Evolutionary conservation across 371 early-diverging fungal genomes (phyloP).

Genomic region (Chytridium lagenaria): DNA sequence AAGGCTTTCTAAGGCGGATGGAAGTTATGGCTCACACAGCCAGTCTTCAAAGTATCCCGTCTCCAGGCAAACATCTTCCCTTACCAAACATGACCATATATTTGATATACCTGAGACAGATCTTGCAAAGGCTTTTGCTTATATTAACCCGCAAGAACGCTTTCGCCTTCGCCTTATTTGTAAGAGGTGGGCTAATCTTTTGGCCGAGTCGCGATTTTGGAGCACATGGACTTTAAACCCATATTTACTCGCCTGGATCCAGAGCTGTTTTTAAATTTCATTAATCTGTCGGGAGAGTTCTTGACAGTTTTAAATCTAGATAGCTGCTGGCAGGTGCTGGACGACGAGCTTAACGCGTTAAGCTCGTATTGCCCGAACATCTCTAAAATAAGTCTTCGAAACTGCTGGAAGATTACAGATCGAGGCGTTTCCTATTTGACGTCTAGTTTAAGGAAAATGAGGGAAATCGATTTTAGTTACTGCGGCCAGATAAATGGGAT

Average conservation of each 20-base stretch:
- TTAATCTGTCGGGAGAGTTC: slow-evolving; percentile 33
- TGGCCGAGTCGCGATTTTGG: slow-evolving; percentile 43
- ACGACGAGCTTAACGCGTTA: slow-evolving; percentile 43
- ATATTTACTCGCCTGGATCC: slow-evolving; percentile 39
- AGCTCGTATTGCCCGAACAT: slow-evolving; percentile 45
- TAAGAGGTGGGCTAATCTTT: slow-evolving; percentile 39
- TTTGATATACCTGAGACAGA: slow-evolving; percentile 28
- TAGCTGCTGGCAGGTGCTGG: slow-evolving; percentile 51
- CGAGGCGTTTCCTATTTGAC: slow-evolving; percentile 42
- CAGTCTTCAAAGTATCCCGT: neutral
- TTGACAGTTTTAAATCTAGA: slow-evolving; percentile 37
- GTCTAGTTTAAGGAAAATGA: slow-evolving; percentile 27
- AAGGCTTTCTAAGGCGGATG: neutral
- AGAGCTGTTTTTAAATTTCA: slow-evolving; percentile 20
- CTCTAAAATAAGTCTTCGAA: slow-evolving; percentile 40
- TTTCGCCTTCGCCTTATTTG: slow-evolving; percentile 37
- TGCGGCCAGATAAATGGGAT: slow-evolving; percentile 53
- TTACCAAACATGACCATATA: slow-evolving; percentile 24
- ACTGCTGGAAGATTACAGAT: slow-evolving; percentile 60
- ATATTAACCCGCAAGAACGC: slow-evolving; percentile 36
- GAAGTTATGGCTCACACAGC: neutral
- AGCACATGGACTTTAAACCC: slow-evolving; percentile 31
- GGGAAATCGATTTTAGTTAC: slow-evolving; percentile 50
- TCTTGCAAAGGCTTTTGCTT: slow-evolving; percentile 29
- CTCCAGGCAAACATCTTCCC: neutral